phyloP scores from a whole-genome alignment of 805 yeast species.

The Monosporozyma yasuniensis region DNA sequence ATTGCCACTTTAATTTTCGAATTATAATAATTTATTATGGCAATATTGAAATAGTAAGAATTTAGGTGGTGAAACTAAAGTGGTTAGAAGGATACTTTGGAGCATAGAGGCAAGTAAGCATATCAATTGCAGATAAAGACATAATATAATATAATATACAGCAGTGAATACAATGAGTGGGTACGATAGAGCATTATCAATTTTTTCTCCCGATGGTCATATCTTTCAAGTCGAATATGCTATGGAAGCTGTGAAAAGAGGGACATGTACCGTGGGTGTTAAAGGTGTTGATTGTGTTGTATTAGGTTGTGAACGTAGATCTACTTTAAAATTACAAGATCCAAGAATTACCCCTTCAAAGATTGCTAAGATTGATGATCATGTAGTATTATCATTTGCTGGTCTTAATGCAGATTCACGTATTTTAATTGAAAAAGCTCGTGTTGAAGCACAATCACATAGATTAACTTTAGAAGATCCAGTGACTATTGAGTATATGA shows the following conservation, averaged over 20 bases:
- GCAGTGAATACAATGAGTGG: conserved; percentile 67
- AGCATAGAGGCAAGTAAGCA: no score
- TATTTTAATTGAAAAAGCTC: conserved; percentile 85
- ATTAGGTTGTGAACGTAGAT: conserved; percentile 92
- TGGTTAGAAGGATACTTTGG: no score
- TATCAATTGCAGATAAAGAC: no score
- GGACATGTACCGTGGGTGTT: conserved; percentile 96
- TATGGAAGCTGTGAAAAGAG: conserved; percentile 93
- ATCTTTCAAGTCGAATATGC: conserved; percentile 99
- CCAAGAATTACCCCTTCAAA: conserved; percentile 94
- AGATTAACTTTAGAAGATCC: conserved; percentile 91
- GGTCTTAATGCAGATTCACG: conserved; percentile 98
- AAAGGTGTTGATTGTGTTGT: conserved; percentile 86
- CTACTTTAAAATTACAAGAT: conserved; percentile 90
- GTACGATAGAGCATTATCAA: conserved; percentile 97
- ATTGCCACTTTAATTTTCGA: background rate
- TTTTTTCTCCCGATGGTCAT: conserved; percentile 98
- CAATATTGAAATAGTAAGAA: background rate
- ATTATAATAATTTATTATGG: no score
- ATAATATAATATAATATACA: no score
- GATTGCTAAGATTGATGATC: conserved; percentile 84
- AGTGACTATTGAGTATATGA: conserved; percentile 81
- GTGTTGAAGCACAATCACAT: conserved; percentile 94
- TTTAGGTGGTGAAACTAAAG: no score
- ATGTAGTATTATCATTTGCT: conserved; percentile 87